Conservation (phyloP, 768 basidiomycete species). For the Rhodotorula graminis region DNA sequence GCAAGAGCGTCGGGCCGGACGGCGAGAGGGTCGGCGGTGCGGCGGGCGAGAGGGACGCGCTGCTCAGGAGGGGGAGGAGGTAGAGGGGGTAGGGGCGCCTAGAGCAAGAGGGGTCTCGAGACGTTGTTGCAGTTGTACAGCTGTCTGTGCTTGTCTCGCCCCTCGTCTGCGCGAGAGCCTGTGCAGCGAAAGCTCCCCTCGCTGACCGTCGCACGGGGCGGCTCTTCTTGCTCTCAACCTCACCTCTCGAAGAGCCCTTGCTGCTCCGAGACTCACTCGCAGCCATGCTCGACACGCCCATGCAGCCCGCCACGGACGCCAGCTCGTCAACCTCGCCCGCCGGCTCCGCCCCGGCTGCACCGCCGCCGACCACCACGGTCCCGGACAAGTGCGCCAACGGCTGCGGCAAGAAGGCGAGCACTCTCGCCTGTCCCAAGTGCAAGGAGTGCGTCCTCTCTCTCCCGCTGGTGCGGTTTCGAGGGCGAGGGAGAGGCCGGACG, state of each 20-base stretch:
- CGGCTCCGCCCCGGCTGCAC: neutral
- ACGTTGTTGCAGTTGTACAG: neutral
- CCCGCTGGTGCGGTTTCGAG: neutral
- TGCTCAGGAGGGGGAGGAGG: neutral
- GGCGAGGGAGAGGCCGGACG: neutral
- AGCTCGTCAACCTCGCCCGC: neutral
- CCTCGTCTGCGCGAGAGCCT: too few relatives aligned
- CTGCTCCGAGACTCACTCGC: too few relatives aligned
- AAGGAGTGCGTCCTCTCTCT: slow-evolving; percentile 4
- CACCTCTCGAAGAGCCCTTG: neutral
- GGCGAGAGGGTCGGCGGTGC: neutral
- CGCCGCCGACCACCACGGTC: neutral
- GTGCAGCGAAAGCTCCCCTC: neutral
- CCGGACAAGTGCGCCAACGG: slow-evolving; percentile 5
- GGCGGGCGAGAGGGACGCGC: neutral
- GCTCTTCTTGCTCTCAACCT: neutral
- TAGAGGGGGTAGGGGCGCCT: too few relatives aligned
- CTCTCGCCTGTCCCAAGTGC: slow-evolving; percentile 17
- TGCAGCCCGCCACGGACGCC: neutral
- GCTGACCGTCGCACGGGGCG: too few relatives aligned
- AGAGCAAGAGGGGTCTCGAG: neutral
- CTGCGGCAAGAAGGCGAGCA: slow-evolving; percentile 17
- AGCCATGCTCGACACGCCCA: neutral
- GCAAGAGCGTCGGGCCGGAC: slow-evolving; percentile 47
- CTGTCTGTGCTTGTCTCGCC: neutral